Base-by-base conservation (phyloP, 1,284 basidiomycete species). In the Leccinum griseonigrum region DNA sequence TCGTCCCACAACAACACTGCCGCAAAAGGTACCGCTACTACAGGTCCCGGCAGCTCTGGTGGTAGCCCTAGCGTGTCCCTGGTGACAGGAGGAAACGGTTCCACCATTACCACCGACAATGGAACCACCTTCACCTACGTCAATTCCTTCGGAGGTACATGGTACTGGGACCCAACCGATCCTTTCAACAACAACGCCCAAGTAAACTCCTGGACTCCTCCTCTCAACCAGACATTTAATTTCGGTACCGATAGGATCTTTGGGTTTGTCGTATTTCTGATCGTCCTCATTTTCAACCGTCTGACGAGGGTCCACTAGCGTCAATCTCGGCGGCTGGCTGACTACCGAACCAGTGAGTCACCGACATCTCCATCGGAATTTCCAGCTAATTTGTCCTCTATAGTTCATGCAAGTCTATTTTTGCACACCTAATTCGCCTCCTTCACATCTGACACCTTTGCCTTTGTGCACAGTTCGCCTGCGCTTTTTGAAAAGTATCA, bases 401-500 rank as follows among this genome's bases (percentile, higher is more conserved):
- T n/a, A 74, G 72, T 74, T 74, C 54, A 76, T 74, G 72, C 70
- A 59, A 72, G 74, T 68, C 29, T 32, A n/a, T 31, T 31, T 10
- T 31, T 31, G 2, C 51, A 32, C 22, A 14, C 16, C 2, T 29
- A 8, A 28, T 54, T 18, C 2, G 51, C 26, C 43, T 22, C 9
- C 14, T 6, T n/a, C 26, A 26, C 6, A 48, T 4, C 53, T 73
- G 28, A 72, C 57, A 31, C 16, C 51, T n/a, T 64, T 54, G 8
- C 16, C 51, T n/a, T 64, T 54, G 8, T 4, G 26, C n/a, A 46
- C 57, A 92, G 78, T 69, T 83, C 82, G 0, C 93, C 94, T 1
- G 80, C 82, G 16, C 80, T 94, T 34, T 97, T 84, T 78, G 87
- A 97, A 73, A 82, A 82, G 61, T 88, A 88, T 69, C 79, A 84